Evolutionary conservation across 169 alveolate genomes (phyloP).

Genomic region (Plasmodium fragile): DNA sequence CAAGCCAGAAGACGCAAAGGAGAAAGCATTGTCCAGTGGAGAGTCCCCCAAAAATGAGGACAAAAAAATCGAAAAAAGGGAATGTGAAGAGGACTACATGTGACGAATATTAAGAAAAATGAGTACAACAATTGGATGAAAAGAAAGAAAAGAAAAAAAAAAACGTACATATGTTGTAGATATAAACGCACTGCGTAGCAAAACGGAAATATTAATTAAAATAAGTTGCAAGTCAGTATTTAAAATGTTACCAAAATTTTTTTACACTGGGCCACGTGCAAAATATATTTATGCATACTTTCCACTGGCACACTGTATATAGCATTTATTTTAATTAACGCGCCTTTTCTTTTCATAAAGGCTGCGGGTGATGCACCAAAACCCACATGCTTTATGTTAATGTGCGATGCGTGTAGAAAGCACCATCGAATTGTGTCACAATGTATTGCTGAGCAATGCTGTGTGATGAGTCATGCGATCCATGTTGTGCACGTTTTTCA

Average conservation of each 20-base stretch:
- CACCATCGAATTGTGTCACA: not conserved
- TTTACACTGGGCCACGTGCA: not conserved
- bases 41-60: not conserved
- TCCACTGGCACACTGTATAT: not conserved
- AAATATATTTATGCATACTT: not conserved
- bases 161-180: not conserved
- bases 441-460: not conserved
- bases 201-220: not conserved
- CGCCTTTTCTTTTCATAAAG: not conserved
- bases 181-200: not conserved
- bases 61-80: not conserved
- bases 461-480: not conserved
- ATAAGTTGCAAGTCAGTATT: not conserved
- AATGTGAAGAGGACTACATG: constrained; percentile 5
- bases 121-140: not conserved
- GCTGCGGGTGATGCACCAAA: not conserved
- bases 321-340: not conserved
- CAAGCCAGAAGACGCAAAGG: constrained; percentile 14
- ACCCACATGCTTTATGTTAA: constrained; percentile 4
- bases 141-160: not conserved
- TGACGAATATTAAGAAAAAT: not conserved
- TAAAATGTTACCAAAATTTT: not conserved
- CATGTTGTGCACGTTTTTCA: not conserved
- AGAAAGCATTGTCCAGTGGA: not conserved
- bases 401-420: not conserved